phyloP scores from a whole-genome alignment of 2,329 filamentous ascomycete genomes.

The Chaetomium olivaceum region DNA sequence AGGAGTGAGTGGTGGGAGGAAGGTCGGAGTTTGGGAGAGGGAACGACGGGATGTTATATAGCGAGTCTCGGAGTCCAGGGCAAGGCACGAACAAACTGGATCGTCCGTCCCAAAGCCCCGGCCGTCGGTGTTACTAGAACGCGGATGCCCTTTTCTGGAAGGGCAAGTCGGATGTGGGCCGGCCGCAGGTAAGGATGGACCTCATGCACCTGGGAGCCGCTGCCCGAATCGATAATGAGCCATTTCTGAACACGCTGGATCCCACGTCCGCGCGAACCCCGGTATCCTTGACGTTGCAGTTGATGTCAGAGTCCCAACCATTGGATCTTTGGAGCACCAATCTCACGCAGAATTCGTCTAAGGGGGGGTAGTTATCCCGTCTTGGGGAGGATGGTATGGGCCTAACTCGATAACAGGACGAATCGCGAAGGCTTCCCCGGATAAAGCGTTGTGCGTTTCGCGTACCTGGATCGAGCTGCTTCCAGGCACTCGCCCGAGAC shows the following conservation, averaged over 20 bases:
- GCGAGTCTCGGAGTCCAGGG: neutral
- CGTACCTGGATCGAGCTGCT: conserved; percentile 14
- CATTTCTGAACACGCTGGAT: conserved; percentile 19
- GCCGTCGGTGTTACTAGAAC: conserved; percentile 6
- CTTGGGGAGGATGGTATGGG: conserved; percentile 13
- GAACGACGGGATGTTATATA: conserved; percentile 15
- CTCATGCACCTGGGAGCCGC: neutral
- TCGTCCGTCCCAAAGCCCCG: neutral
- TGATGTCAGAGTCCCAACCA: conserved; percentile 9
- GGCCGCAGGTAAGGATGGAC: conserved; percentile 6
- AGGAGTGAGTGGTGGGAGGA: conserved; percentile 6
- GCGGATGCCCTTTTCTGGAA: conserved; percentile 15
- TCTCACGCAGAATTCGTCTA: conserved; percentile 6
- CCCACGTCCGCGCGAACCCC: conserved; percentile 7
- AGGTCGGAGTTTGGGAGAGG: neutral
- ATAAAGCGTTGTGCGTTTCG: conserved; percentile 5
- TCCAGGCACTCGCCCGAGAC: neutral
- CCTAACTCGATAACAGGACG: neutral
- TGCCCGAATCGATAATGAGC: conserved; percentile 19
- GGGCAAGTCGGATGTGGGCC: conserved; percentile 15
- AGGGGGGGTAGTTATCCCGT: neutral
- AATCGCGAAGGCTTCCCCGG: conserved; percentile 6
- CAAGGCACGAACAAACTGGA: conserved; percentile 3
- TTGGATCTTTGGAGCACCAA: neutral
- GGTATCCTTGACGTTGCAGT: conserved; percentile 20